phyloP scores from a whole-genome alignment of 768 basidiomycete genomes.

The Sistotremastrum suecicum region DNA sequence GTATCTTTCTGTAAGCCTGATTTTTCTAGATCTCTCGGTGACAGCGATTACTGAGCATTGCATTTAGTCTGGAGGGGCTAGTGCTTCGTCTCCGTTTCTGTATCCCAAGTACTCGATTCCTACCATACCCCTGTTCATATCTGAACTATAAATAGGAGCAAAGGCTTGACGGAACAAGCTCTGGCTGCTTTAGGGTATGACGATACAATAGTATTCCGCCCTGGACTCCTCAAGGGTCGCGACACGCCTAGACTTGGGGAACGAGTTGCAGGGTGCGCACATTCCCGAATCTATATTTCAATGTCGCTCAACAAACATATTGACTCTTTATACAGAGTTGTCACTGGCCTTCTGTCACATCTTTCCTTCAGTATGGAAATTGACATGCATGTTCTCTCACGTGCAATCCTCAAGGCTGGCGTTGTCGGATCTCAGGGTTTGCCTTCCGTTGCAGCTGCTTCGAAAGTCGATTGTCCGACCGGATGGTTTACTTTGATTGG shows the following conservation, averaged over 20 bases:
- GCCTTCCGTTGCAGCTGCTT: conserved; percentile 28
- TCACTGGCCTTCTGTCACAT: conserved; percentile 24
- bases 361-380: conserved; percentile 28
- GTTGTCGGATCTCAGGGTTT: conserved; percentile 36
- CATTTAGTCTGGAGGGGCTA: conserved; percentile 32
- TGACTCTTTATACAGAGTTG: conserved; percentile 14
- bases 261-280: conserved; percentile 6
- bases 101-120: conserved; percentile 28
- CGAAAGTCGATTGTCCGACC: conserved; percentile 22
- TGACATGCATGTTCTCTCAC: conserved; percentile 34
- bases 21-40: neutral
- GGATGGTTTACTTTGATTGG: conserved; percentile 39
- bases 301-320: neutral
- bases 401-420: conserved; percentile 40
- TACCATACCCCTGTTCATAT: conserved; percentile 1
- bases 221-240: conserved; percentile 36
- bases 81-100: conserved; percentile 33
- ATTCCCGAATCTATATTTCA: neutral
- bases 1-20: conserved; percentile 48
- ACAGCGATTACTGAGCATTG: neutral
- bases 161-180: conserved; percentile 59
- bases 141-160: conserved; percentile 31
- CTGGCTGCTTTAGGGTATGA: conserved; percentile 54
- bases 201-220: conserved; percentile 60
- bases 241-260: conserved; percentile 32